A percentile compares a stretch with the other conserved stretches of the same genome.
Conservation (phyloP, 805 yeast genomes). For the Candida arabinofermentans region DNA sequence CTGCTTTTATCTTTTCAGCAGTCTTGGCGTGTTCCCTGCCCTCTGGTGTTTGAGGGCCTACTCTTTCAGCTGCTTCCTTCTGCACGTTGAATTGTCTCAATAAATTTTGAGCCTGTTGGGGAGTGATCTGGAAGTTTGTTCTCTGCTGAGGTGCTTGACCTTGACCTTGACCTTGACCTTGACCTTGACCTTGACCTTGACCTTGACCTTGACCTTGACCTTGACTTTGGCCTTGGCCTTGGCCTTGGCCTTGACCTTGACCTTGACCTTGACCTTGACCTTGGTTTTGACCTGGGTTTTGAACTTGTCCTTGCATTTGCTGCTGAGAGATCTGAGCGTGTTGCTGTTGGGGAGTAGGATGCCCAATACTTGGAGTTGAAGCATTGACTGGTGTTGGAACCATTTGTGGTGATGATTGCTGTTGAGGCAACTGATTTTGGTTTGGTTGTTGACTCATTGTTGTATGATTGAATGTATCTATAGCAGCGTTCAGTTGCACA, state of each 20-base stretch:
- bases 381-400: conserved; percentile 28
- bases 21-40: conserved; percentile 60
- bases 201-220: conserved; percentile 13
- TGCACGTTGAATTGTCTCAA: conserved; percentile 57
- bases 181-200: conserved; percentile 8
- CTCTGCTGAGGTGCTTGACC: conserved; percentile 19
- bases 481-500: no score
- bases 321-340: conserved; percentile 1
- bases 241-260: no score
- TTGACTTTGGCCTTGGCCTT: not conserved
- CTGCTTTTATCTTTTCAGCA: conserved; percentile 60
- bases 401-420: conserved; percentile 11
- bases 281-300: conserved; percentile 1
- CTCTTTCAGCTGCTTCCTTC: conserved; percentile 56
- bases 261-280: conserved; percentile 13
- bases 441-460: conserved; percentile 3
- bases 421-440: conserved; percentile 11
- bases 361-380: conserved; percentile 40
- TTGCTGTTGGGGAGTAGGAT: conserved; percentile 10
- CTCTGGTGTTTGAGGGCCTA: conserved; percentile 55
- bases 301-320: no score
- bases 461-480: no score
- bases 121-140: conserved; percentile 33
- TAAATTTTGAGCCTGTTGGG: conserved; percentile 53
- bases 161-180: conserved; percentile 11